Evolutionary conservation across 2,329 filamentous ascomycete genomes (phyloP).

Genomic region (Pseudopyricularia cyperi): DNA sequence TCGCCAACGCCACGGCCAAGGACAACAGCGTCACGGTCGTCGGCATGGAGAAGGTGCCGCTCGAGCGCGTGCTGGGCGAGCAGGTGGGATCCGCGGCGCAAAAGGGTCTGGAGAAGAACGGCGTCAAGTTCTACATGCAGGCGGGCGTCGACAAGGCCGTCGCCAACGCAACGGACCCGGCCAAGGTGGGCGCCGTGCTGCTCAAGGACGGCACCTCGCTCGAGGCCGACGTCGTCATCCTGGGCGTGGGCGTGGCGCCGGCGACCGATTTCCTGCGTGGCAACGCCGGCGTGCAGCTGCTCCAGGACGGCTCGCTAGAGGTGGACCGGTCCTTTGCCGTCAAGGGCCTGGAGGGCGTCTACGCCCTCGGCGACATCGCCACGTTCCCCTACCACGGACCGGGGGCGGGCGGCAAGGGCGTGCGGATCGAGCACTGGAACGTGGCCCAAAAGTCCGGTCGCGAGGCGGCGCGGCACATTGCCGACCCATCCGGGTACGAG

Average conservation of each 20-base stretch:
- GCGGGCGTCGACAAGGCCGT: constrained; percentile 75
- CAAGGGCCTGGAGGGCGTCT: constrained; percentile 66
- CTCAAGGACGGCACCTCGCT: constrained; percentile 79
- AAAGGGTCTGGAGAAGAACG: constrained; percentile 66
- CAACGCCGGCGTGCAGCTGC: constrained; percentile 56
- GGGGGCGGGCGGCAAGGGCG: constrained; percentile 57
- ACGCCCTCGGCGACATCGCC: constrained; percentile 89
- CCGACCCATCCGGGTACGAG: constrained; percentile 40
- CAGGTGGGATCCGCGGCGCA: constrained; percentile 73
- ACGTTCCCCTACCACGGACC: constrained; percentile 91
- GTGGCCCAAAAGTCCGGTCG: constrained; percentile 91
- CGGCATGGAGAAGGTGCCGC: constrained; percentile 74
- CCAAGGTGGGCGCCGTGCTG: constrained; percentile 65
- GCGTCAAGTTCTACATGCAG: constrained; percentile 76
- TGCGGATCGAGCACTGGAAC: constrained; percentile 96
- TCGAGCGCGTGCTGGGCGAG: constrained; percentile 75
- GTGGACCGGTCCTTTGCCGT: constrained; percentile 74
- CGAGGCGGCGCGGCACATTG: constrained; percentile 64
- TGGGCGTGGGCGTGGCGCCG: constrained; percentile 80
- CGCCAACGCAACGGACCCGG: constrained; percentile 51
- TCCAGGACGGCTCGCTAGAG: constrained; percentile 73
- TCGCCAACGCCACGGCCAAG: constrained; percentile 70
- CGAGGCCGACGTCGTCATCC: constrained; percentile 77
- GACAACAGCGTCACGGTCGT: constrained; percentile 78
- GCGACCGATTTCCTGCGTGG: constrained; percentile 71